These are phyloP conservation scores for Talaromyces sp. DNA, from an alignment of 2,329 filamentous ascomycete genomes.

Conservation along the genomic window DNA sequence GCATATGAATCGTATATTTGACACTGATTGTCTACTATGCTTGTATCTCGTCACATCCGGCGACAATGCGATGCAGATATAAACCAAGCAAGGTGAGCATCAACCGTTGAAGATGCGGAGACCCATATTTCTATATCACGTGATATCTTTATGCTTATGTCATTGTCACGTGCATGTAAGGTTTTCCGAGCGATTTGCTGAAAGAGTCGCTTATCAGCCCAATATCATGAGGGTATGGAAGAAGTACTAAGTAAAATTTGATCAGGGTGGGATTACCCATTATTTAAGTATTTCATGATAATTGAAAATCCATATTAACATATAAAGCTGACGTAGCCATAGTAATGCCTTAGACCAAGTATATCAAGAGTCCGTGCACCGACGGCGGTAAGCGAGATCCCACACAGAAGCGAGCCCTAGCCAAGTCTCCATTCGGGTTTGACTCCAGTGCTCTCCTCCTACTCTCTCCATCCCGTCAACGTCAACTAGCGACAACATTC, in stretches of 20 bases:
- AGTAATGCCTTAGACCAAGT: not conserved
- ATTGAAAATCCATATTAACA: too few relatives aligned
- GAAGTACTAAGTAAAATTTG: too few relatives aligned
- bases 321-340: slow-evolving; percentile 1
- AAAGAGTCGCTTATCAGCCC: not conserved
- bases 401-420: slow-evolving; percentile 45
- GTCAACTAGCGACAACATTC: slow-evolving; percentile 46
- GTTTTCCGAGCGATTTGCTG: not conserved
- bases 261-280: too few relatives aligned
- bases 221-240: not conserved
- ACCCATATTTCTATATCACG: slow-evolving; percentile 10
- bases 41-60: not conserved
- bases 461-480: slow-evolving; percentile 39
- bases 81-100: not conserved
- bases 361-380: slow-evolving; percentile 26
- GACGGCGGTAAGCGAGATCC: slow-evolving; percentile 44
- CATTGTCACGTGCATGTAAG: not conserved
- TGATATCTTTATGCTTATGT: slow-evolving; percentile 4
- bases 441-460: slow-evolving; percentile 32
- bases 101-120: not conserved
- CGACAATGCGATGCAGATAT: not conserved
- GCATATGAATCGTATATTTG: not conserved
- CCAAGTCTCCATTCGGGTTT: slow-evolving; percentile 34
- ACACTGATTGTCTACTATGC: not conserved
- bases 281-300: too few relatives aligned